Percentiles rank a stretch among this genome's conserved stretches.
phyloP scores from a whole-genome alignment of 306 rosid species.

The Sindora glabra region DNA sequence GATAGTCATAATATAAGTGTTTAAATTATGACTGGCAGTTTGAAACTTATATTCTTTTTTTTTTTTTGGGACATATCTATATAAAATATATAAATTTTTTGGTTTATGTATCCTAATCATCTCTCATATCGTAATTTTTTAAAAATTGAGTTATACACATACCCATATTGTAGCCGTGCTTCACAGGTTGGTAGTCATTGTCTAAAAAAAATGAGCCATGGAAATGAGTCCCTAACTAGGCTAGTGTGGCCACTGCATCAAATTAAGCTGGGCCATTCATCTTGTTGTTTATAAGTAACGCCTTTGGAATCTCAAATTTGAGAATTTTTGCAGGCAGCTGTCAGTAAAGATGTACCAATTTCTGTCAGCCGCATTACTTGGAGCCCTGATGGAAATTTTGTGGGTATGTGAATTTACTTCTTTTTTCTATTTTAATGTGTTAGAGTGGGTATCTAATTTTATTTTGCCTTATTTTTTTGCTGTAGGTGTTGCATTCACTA shows the following conservation, averaged over 20 bases:
- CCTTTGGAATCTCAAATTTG: slow-evolving; percentile 24
- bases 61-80: too few species aligned
- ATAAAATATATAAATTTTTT: too few species aligned
- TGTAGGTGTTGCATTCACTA: slow-evolving; percentile 80
- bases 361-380: slow-evolving; percentile 79
- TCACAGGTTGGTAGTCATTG: too few species aligned
- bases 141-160: too few species aligned
- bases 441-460: slow-evolving; percentile 19
- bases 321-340: slow-evolving; percentile 48
- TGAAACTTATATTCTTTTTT: too few species aligned
- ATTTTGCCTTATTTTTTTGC: slow-evolving; percentile 25
- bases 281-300: slow-evolving; percentile 18
- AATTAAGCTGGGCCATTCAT: background rate
- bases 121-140: too few species aligned
- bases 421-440: slow-evolving; percentile 10
- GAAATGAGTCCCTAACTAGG: background rate
- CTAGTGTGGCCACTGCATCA: background rate
- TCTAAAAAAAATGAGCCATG: background rate
- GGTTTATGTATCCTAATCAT: too few species aligned
- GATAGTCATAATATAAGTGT: too few species aligned
- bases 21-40: too few species aligned
- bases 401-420: slow-evolving; percentile 51
- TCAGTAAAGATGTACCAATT: slow-evolving; percentile 43
- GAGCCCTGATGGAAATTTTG: slow-evolving; percentile 83
- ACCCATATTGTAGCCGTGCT: too few species aligned